A percentile compares a stretch with the other conserved stretches of the same genome.
Evolutionary conservation across 768 basidiomycete species (phyloP).

Genomic region (Phlegmacium glaucopus): DNA sequence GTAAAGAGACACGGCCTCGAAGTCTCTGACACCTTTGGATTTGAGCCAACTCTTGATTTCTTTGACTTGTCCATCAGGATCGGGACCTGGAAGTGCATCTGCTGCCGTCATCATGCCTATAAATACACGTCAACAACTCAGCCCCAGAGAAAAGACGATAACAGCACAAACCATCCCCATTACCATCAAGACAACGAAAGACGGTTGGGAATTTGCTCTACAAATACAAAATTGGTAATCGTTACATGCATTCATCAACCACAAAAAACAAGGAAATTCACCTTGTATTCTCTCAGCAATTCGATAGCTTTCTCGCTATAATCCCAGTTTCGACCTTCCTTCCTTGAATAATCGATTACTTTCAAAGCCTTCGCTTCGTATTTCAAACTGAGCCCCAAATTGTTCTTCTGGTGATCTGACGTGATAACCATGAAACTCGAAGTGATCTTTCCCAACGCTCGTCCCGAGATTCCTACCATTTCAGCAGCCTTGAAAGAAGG

Average conservation of each 20-base stretch:
- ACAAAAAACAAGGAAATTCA: conserved; percentile 17
- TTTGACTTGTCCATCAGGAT: conserved; percentile 68
- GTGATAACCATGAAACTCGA: conserved; percentile 90
- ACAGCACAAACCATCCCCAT: conserved; percentile 64
- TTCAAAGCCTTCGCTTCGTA: conserved; percentile 94
- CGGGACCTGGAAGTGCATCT: conserved; percentile 48
- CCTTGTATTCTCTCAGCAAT: conserved; percentile 83
- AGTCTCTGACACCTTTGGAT: conserved; percentile 79
- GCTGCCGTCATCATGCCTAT: conserved; percentile 75
- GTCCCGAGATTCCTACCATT: conserved; percentile 67
- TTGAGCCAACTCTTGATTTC: conserved; percentile 88
- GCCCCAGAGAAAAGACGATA: neutral
- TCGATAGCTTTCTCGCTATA: conserved; percentile 85
- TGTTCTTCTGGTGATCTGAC: conserved; percentile 74
- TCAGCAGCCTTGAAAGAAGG: conserved; percentile 80
- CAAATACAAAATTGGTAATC: neutral
- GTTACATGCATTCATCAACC: neutral
- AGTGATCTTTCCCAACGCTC: conserved; percentile 85
- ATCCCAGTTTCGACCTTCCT: conserved; percentile 86
- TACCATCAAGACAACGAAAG: conserved; percentile 65
- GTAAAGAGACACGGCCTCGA: conserved; percentile 90
- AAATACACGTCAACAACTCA: conserved; percentile 5
- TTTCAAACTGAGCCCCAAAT: conserved; percentile 92
- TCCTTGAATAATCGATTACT: conserved; percentile 88
- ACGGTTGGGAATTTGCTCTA: conserved; percentile 83